Evolutionary conservation across 148 eudicot species (phyloP).

Genomic region (Chenopodium quinoa): DNA sequence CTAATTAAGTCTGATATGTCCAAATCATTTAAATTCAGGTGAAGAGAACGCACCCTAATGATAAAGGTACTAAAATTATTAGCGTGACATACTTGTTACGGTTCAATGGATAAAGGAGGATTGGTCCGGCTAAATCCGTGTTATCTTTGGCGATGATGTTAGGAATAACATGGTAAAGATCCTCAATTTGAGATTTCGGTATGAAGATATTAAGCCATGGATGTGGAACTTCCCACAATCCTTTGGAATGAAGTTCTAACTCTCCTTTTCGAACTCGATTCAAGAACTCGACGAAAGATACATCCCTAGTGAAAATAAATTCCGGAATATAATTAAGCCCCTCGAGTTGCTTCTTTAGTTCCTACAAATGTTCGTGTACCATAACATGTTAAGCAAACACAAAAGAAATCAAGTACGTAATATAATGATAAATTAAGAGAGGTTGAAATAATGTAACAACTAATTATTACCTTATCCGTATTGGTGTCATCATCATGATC

Average conservation of each 20-base stretch:
- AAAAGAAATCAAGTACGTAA: too few species aligned
- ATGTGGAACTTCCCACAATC: slow-evolving; percentile 73
- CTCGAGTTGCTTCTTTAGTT: slow-evolving; percentile 35
- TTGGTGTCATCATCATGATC: slow-evolving; percentile 24
- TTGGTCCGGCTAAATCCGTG: slow-evolving; percentile 42
- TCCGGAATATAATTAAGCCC: slow-evolving; percentile 39
- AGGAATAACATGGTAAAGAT: slow-evolving; percentile 51
- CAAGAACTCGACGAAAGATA: slow-evolving; percentile 44
- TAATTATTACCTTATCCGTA: slow-evolving; percentile 5
- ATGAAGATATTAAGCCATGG: slow-evolving; percentile 92
- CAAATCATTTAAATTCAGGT: too few species aligned
- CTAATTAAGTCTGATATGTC: too few species aligned
- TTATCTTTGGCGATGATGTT: slow-evolving; percentile 44
- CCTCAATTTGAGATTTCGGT: slow-evolving; percentile 57
- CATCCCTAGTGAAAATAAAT: slow-evolving; percentile 53
- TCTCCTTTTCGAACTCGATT: slow-evolving; percentile 66
- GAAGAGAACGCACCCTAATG: too few species aligned
- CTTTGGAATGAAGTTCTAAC: slow-evolving; percentile 49
- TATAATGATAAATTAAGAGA: background rate
- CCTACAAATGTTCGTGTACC: slow-evolving; percentile 34
- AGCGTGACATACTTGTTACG: slow-evolving; percentile 51
- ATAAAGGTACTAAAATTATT: too few species aligned
- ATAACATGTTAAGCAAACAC: background rate
- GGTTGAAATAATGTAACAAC: background rate
- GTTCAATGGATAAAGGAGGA: slow-evolving; percentile 77